Evolutionary conservation across 2,329 filamentous ascomycete genomes (phyloP), one percentile per base, ranked within the genome.

Genomic region (Mollisiaceae sp.): DNA sequence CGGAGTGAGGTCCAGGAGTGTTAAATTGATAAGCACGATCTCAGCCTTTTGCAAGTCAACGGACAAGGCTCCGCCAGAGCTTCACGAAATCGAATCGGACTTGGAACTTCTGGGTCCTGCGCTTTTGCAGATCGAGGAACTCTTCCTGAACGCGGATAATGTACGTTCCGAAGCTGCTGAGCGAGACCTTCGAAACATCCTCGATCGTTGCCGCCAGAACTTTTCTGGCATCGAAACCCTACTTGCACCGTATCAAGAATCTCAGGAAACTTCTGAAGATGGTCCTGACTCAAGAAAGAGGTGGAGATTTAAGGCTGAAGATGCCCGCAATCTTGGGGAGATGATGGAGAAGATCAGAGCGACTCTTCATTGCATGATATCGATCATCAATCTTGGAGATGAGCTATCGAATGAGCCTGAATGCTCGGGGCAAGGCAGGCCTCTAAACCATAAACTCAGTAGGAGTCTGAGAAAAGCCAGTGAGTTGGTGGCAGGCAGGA

Each of bases 281-380:
- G 22, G 20, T 12, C 2, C 2, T 11, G 20, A 18, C 9, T 6
- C 8, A 9, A 12, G 24, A 32, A 24, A 27, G 11, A 32, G 11
- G 9, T 52, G 8, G 20, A 52, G 14, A 8, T 24, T 52, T 11
- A 52, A 32, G 47, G 27, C 9, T 5, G 47, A 24, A 14, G 47
- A 52, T 18, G 47, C 47, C 11, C 47, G 47, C 6, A 32, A 52
- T 12, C 47, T 52, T 27, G 20, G 47, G 8, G 47, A 52, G 15
- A 52, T 24, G 47, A 24, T 52, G 47, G 47, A 52, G 24, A 52
- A 52, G 47, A 4, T 52, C 22, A 12, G 15, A 18, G 27, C 20
- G 18, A 52, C 47, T 8, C 22, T 52, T 24, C 47, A 52, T 18
- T 52, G 47, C 47, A 52, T 52, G 47, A 15, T 52, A 12, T 52